Conservation (phyloP, 768 basidiomycete species). For the Hydnomerulius pinastri region DNA sequence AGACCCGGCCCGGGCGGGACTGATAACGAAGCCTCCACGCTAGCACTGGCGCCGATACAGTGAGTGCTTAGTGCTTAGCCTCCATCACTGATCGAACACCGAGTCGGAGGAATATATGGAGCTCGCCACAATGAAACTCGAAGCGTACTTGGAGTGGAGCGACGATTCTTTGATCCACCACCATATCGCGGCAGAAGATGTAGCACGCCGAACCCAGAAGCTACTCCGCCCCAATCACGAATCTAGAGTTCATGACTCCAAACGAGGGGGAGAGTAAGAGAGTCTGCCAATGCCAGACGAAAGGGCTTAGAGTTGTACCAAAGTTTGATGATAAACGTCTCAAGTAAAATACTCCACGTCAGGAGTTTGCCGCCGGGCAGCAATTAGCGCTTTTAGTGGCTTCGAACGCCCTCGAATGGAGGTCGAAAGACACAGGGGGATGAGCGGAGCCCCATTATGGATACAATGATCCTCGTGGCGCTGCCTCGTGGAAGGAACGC, state of each 20-base stretch:
- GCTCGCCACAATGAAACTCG: neutral
- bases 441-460: no score
- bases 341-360: neutral
- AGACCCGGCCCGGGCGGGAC: no score
- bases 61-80: no score
- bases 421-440: no score
- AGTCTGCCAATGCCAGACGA: no score
- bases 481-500: conserved; percentile 3
- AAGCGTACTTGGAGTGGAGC: neutral
- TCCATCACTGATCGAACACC: neutral
- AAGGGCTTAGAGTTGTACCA: no score
- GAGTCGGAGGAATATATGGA: neutral
- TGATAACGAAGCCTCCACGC: no score
- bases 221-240: neutral
- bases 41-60: no score
- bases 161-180: neutral
- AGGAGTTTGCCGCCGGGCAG: no score
- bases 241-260: conserved; percentile 18
- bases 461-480: conserved; percentile 24
- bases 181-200: neutral
- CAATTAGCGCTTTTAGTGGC: no score
- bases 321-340: neutral
- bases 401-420: no score
- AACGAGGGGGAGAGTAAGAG: conserved; percentile 14
- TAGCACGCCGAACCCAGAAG: neutral